Base-by-base conservation (phyloP, 2,329 filamentous ascomycete species). In the Neoscytalidium dimidiatum region DNA sequence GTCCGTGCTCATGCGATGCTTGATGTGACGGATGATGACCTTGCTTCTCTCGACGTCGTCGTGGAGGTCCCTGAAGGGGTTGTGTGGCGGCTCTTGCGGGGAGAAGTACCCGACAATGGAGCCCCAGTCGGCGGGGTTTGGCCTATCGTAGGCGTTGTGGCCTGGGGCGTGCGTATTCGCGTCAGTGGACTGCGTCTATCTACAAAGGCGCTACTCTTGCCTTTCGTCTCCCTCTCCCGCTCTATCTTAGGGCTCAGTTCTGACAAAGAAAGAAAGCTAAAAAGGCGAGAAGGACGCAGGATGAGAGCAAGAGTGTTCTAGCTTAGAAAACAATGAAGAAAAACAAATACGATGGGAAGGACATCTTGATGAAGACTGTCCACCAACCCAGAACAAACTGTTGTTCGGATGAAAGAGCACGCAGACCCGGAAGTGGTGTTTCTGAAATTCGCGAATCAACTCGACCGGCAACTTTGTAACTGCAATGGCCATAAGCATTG, bases 81-180 rank as follows among this genome's bases (percentile, higher is more conserved):
- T 62, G 17, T 31, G 70, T 71, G 43, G 78, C 80, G 35, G 70
- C 71, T 14, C 76, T 76, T 73, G 7, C 71, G 76, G 68, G 78
- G 80, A 83, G 9, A 80, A 83, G 57, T 83, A 79, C 68, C 83
- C 84, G 71, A 80, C 82, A 70, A 80, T 80, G 67, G 82, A 82
- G 4, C 74, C 76, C 80, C 80, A 82, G 4, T 71, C 72, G 26
- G 79, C 78, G 1, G 80, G 80, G 8, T 75, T 69, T 17, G 76
- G 33, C n/a, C 23, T 70, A 9, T 73, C 66, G 51, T 78, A 73
- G 2, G 75, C 71, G 4, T 62, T 31, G 44, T 62, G 60, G 13
- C 29, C 58, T 62, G 51, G n/a, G 31, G 19, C 11, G 51, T 4
- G 13, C 9, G 9, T 17, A 21, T 13, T 17, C 14, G 7, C 33